Evolutionary conservation across 106 monocot genomes (phyloP).

Genomic region (Alisma plantagoaquatica): DNA sequence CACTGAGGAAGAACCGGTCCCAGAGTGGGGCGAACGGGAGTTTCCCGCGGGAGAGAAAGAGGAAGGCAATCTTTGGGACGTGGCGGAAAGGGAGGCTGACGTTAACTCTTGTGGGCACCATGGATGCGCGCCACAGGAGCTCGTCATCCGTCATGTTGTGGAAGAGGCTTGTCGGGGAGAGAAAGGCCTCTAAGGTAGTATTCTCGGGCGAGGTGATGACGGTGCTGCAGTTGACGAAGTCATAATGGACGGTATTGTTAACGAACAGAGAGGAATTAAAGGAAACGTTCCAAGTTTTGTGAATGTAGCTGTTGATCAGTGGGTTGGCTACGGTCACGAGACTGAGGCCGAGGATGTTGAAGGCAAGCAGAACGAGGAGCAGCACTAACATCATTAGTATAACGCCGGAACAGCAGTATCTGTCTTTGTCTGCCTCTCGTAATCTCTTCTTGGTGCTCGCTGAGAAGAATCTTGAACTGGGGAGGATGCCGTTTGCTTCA

Average conservation of each 20-base stretch:
- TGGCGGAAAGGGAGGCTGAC: constrained; percentile 9
- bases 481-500: no score
- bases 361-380: constrained; percentile 53
- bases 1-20: constrained; percentile 20
- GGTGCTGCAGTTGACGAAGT: not conserved
- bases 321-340: constrained; percentile 20
- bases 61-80: constrained; percentile 19
- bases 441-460: no score
- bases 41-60: constrained; percentile 16
- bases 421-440: no score
- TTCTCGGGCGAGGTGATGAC: not conserved
- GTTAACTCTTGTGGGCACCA: constrained; percentile 4
- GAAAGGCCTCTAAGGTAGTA: not conserved
- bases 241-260: no score
- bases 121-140: constrained; percentile 14
- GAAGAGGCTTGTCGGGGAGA: constrained; percentile 8
- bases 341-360: constrained; percentile 40
- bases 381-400: constrained; percentile 2
- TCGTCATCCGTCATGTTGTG: constrained; percentile 16
- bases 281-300: no score
- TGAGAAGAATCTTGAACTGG: no score
- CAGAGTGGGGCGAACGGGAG: constrained; percentile 16
- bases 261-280: no score
- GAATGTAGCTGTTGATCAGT: constrained; percentile 8
- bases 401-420: no score